Base-by-base conservation (phyloP, 495 filamentous ascomycete genomes). In the Tuber calosporum region DNA sequence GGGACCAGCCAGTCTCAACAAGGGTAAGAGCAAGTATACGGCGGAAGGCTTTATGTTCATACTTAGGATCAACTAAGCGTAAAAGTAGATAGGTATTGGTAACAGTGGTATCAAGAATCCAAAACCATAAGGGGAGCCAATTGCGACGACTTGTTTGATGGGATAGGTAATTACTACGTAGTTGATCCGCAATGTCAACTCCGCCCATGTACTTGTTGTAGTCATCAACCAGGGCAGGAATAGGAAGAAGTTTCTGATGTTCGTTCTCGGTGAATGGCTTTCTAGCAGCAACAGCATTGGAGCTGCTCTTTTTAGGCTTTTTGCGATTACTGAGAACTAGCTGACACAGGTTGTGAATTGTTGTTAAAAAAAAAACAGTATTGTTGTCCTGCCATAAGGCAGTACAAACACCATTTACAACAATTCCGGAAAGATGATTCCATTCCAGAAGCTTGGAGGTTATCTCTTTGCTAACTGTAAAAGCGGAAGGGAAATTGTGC, bases 141-240 rank as follows among this genome's bases (percentile, higher is more conserved):
- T 38, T 38, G 2, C 38, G 38, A 2, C 38, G 2, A 38, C 2
- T 2, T 2, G 38, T 38, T 38, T 38, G 38, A 6, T 38, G 38
- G n/a, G n/a, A 38, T 38, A 38, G 38, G 38, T 38, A 38, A 38
- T 38, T 38, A 6, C 38, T 38, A 38, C 38, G 38, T 2, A 38
- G 38, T 38, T 38, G 38, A 38, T 38, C 38, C 20, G 73, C 62
- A 39, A 74, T 74, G 62, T 78, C 73, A 38, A 38, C 38, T 38
- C 38, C 6, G 38, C 38, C 38, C 38, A 2, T 38, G 2, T 38
- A 38, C 38, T 73, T 53, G 66, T 76, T 78, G 69, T 78, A 79
- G 58, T 78, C 73, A 19, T 79, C 68, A 34, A 80, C 74, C 72
- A 71, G 43, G 22, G n/a, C 34, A 19, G 74, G 68, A 37, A 77